These are phyloP conservation scores for Vishniacozyma victoriae DNA, from an alignment of 768 basidiomycete genomes.

Conservation along the genomic window DNA sequence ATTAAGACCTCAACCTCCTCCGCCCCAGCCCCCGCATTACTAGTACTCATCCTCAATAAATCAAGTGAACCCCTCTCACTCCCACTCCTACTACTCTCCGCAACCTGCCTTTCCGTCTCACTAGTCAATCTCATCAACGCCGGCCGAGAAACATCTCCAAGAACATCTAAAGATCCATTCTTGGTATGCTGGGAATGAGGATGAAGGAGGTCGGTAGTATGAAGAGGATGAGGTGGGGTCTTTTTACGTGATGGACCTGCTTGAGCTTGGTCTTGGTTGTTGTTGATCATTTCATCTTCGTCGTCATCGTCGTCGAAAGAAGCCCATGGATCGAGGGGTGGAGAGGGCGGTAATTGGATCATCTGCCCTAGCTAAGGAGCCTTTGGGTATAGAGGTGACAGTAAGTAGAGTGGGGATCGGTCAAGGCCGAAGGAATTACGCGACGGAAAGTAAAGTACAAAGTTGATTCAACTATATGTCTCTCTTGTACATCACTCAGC, in stretches of 20 bases:
- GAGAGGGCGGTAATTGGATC: too few relatives aligned
- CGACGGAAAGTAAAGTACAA: too few relatives aligned
- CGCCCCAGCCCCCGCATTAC: constrained; percentile 3
- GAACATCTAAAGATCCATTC: constrained; percentile 1
- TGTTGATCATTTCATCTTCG: too few relatives aligned
- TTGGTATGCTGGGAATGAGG: neutral
- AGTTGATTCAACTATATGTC: too few relatives aligned
- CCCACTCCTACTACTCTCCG: constrained; percentile 29
- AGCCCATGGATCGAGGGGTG: neutral
- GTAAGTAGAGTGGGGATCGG: too few relatives aligned
- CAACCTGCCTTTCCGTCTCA: constrained; percentile 39
- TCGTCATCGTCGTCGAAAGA: neutral
- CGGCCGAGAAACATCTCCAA: constrained; percentile 24
- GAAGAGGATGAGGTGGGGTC: neutral
- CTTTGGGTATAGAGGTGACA: too few relatives aligned
- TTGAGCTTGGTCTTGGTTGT: too few relatives aligned
- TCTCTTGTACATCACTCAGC: too few relatives aligned
- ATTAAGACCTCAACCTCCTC: constrained; percentile 47
- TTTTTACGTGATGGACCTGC: too few relatives aligned
- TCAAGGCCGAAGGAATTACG: too few relatives aligned
- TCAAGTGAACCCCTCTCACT: constrained; percentile 32
- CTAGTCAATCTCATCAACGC: constrained; percentile 32
- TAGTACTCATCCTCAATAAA: constrained; percentile 25
- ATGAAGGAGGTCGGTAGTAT: too few relatives aligned
- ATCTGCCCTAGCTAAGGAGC: too few relatives aligned